Conservation (phyloP, 306 rosid genomes). For the Delonix regia region DNA sequence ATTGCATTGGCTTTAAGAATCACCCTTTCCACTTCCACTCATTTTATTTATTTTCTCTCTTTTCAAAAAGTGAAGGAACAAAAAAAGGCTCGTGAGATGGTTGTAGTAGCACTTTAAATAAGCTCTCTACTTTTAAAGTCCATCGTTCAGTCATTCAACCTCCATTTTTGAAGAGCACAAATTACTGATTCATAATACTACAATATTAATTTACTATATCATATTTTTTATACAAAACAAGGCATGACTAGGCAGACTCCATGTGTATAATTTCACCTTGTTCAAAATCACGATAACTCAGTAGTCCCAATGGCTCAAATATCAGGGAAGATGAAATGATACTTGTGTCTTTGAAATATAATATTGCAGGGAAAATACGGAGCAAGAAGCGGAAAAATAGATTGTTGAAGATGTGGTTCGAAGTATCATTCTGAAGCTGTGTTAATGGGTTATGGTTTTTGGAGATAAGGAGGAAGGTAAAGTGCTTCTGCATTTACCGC, state of each 20-base stretch:
- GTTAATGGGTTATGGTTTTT: neutral
- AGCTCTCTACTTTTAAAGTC: too few species aligned
- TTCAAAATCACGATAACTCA: neutral
- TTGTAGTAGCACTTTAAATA: too few species aligned
- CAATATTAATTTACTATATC: neutral
- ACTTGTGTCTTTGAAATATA: slow-evolving; percentile 7
- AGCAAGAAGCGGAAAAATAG: neutral
- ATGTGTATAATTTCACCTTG: neutral
- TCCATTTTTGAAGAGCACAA: neutral
- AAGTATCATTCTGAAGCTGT: neutral
- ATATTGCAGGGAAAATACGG: neutral
- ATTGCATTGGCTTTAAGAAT: too few species aligned
- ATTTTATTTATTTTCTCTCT: too few species aligned
- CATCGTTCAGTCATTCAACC: too few species aligned
- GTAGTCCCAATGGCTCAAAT: neutral
- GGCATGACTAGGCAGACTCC: too few species aligned
- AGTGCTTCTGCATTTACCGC: too few species aligned
- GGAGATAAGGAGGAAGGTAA: slow-evolving; percentile 29
- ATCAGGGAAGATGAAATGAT: neutral
- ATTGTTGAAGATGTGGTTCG: neutral
- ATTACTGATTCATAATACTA: neutral
- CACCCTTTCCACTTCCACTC: too few species aligned
- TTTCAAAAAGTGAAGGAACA: too few species aligned
- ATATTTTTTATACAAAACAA: too few species aligned
- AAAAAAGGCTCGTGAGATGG: too few species aligned